Evolutionary conservation across 306 rosid species (phyloP).

Genomic region (Alnus rubra): DNA sequence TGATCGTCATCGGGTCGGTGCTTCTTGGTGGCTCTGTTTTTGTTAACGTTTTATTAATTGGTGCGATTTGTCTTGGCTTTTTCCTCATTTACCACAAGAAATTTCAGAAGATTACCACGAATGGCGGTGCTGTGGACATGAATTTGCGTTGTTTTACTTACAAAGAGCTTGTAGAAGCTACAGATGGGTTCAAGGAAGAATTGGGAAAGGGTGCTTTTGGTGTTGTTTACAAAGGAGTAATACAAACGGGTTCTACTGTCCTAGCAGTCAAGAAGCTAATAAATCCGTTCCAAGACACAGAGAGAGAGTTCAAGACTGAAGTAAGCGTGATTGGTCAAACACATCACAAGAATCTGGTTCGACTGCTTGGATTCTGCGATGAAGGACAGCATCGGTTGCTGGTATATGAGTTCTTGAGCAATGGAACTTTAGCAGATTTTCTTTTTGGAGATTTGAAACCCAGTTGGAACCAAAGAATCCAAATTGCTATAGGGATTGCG

Average conservation of each 20-base stretch:
- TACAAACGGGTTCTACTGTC: background rate
- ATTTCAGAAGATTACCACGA: background rate
- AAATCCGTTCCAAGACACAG: background rate
- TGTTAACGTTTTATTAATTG: conserved; percentile 27
- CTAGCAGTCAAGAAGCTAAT: conserved; percentile 34
- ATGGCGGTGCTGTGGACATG: conserved; percentile 6
- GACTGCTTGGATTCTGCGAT: conserved; percentile 25
- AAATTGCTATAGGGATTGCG: conserved; percentile 24
- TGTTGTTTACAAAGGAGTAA: conserved; percentile 33
- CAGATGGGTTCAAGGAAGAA: conserved; percentile 33
- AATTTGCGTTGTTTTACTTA: conserved; percentile 31
- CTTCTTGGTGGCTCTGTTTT: conserved; percentile 45
- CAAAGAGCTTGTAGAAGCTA: conserved; percentile 37
- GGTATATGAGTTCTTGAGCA: conserved; percentile 31
- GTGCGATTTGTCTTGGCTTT: conserved; percentile 17
- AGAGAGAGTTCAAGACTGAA: conserved; percentile 36
- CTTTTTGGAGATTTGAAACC: conserved; percentile 30
- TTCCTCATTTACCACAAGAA: conserved; percentile 22
- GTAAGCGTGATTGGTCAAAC: conserved; percentile 30
- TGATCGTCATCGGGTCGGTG: conserved; percentile 32
- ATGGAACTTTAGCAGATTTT: conserved; percentile 31
- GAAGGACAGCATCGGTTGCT: conserved; percentile 22
- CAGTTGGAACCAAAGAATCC: conserved; percentile 26
- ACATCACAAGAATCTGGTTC: conserved; percentile 40
- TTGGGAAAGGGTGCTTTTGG: conserved; percentile 45